A percentile compares a stretch with the other conserved stretches of the same genome.
Conservation (phyloP, 305 asterid species). For the Nicotiana rustica region DNA sequence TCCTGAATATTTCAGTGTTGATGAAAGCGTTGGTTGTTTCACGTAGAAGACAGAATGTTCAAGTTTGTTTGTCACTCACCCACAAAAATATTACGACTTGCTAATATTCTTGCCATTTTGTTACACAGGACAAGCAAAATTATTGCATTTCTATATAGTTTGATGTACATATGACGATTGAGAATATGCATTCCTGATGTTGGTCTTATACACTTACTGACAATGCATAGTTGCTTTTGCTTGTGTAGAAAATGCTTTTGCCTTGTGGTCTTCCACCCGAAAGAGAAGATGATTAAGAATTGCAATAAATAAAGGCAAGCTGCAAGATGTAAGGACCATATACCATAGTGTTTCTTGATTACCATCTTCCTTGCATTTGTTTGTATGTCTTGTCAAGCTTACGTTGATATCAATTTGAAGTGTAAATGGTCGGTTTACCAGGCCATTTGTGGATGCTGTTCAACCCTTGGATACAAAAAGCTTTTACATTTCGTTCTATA, state of each 20-base stretch:
- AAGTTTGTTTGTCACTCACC: not conserved
- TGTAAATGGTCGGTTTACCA: no score
- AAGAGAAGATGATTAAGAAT: conserved; percentile 79
- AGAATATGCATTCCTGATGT: not conserved
- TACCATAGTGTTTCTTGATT: no score
- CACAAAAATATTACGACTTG: not conserved
- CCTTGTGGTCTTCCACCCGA: conserved; percentile 98
- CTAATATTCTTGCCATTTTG: not conserved
- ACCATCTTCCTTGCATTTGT: no score
- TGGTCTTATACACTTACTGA: not conserved
- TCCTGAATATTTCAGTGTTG: not conserved
- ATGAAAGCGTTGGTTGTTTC: conserved; percentile 1
- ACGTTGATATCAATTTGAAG: no score
- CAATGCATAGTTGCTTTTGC: not conserved
- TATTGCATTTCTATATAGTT: not conserved
- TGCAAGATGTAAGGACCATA: no score
- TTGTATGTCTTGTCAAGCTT: no score
- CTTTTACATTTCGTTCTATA: no score
- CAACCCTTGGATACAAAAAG: no score
- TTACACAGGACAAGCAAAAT: not conserved
- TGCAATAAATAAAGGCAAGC: not conserved
- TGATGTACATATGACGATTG: not conserved
- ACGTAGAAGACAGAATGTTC: not conserved
- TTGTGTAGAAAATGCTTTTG: conserved; percentile 90
- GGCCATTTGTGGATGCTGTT: no score